A percentile compares a stretch with the other conserved stretches of the same genome.
Conservation (phyloP, 768 basidiomycete species). For the Lentinula raphanica region DNA sequence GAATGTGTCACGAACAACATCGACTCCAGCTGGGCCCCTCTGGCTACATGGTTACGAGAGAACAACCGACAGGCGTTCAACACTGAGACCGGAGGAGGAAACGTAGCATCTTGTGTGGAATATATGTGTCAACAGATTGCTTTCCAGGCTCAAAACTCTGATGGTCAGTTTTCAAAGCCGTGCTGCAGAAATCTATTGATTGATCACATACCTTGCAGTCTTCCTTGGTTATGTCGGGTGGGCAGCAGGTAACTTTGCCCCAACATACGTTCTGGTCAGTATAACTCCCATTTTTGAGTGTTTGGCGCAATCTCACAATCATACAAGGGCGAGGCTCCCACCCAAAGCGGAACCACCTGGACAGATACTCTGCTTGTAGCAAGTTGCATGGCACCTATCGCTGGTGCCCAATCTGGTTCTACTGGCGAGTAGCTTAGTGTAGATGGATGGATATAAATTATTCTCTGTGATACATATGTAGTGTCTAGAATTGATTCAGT, state of each 20-base stretch:
- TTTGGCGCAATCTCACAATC: not conserved
- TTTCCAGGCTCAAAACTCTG: constrained; percentile 42
- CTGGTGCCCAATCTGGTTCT: constrained; percentile 17
- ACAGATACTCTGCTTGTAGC: constrained; percentile 37
- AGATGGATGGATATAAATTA: not conserved
- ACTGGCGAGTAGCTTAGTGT: constrained; percentile 8
- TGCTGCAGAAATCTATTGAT: not conserved
- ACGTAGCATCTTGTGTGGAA: constrained; percentile 39
- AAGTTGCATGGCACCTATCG: constrained; percentile 25
- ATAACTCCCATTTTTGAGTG: not conserved
- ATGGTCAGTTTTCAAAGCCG: constrained; percentile 27
- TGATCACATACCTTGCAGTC: constrained; percentile 21
- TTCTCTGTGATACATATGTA: not conserved
- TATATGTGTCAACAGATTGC: constrained; percentile 42
- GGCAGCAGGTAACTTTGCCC: constrained; percentile 53
- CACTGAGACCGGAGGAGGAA: constrained; percentile 58
- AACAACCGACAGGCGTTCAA: constrained; percentile 52
- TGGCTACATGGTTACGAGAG: constrained; percentile 43
- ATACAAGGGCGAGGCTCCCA: constrained; percentile 23
- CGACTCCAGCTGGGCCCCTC: constrained; percentile 36
- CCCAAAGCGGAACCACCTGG: constrained; percentile 28
- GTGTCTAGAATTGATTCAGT: constrained; percentile 19
- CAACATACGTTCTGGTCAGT: constrained; percentile 29
- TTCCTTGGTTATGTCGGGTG: constrained; percentile 53
- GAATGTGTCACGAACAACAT: constrained; percentile 55